Evolutionary conservation across 371 early-diverging fungal species (phyloP).

Genomic region (Syncephalastrum contaminatum): DNA sequence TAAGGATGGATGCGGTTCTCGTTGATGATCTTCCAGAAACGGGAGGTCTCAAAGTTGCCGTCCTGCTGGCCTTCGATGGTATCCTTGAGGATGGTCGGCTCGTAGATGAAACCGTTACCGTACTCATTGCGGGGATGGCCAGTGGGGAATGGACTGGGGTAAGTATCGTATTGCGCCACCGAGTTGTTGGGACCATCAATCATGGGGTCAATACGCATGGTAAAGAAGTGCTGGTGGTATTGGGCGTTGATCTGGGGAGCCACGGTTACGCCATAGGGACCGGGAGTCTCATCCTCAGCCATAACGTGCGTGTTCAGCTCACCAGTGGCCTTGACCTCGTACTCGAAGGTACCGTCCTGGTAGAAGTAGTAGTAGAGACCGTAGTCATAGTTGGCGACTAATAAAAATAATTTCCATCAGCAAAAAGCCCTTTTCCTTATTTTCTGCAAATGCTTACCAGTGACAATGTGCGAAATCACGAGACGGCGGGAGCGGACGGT

Average conservation of each 20-base stretch:
- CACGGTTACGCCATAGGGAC: conserved; percentile 44
- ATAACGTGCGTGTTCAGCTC: conserved; percentile 52
- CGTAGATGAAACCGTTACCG: conserved; percentile 43
- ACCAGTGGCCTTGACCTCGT: conserved; percentile 59
- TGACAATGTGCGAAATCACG: conserved; percentile 54
- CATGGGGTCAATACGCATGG: conserved; percentile 57
- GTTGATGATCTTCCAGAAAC: conserved; percentile 54
- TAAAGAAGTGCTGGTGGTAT: conserved; percentile 57
- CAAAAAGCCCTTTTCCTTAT: background rate
- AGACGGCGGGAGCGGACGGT: conserved; percentile 51
- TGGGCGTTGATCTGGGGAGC: conserved; percentile 56
- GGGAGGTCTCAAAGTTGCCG: conserved; percentile 30
- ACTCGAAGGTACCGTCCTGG: conserved; percentile 56
- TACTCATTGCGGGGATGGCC: conserved; percentile 44
- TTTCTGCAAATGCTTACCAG: conserved; percentile 28
- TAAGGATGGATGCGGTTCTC: conserved; percentile 43
- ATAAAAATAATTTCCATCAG: background rate
- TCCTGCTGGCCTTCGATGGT: conserved; percentile 36
- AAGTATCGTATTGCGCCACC: conserved; percentile 38
- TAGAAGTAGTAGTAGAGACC: conserved; percentile 59
- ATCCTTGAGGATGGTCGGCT: conserved; percentile 35
- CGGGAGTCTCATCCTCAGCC: conserved; percentile 51
- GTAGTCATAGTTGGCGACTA: conserved; percentile 57
- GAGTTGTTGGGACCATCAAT: conserved; percentile 50
- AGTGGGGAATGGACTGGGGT: conserved; percentile 36